Evolutionary conservation across 345 rosid species (phyloP).

Genomic region (Draba incana): DNA sequence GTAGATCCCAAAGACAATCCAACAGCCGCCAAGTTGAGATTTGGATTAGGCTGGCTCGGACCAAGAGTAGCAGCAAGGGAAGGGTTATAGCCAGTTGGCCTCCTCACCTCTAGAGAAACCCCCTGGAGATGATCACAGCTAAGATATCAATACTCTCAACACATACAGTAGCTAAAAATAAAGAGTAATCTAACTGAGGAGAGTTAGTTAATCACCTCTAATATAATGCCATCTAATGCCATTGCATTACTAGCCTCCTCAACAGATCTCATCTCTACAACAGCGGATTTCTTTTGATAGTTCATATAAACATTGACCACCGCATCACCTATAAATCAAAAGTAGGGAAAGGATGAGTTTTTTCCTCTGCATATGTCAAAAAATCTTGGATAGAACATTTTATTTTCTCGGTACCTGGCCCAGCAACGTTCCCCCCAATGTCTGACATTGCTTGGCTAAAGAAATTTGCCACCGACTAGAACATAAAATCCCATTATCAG

Average conservation of each 20-base stretch:
- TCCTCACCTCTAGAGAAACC: constrained; percentile 97
- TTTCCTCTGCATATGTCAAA: background rate
- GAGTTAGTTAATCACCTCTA: constrained; percentile 58
- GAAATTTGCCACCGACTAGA: constrained; percentile 88
- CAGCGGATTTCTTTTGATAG: constrained; percentile 98
- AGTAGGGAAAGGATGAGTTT: background rate
- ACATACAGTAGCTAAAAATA: constrained; percentile 4
- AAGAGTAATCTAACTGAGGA: background rate
- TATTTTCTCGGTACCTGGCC: constrained; percentile 64
- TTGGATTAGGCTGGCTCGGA: constrained; percentile 97
- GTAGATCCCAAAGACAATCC: constrained; percentile 88
- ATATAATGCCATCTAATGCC: constrained; percentile 96
- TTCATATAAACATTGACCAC: constrained; percentile 98
- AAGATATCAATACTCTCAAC: constrained; percentile 13
- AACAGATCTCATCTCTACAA: constrained; percentile 99
- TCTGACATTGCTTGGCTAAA: constrained; percentile 98
- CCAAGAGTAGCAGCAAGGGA: constrained; percentile 96
- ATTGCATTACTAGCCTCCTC: constrained; percentile 99
- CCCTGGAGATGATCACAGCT: constrained; percentile 55
- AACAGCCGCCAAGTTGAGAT: constrained; percentile 91
- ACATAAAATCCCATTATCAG: constrained; percentile 35
- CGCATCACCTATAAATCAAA: constrained; percentile 72
- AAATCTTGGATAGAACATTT: background rate
- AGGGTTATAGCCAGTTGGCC: constrained; percentile 96
- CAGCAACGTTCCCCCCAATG: constrained; percentile 96